Evolutionary conservation across 176 grass and related monocot species (phyloP), one percentile per base, ranked within the genome.

Genomic region (Eremochloa ophiuroides): DNA sequence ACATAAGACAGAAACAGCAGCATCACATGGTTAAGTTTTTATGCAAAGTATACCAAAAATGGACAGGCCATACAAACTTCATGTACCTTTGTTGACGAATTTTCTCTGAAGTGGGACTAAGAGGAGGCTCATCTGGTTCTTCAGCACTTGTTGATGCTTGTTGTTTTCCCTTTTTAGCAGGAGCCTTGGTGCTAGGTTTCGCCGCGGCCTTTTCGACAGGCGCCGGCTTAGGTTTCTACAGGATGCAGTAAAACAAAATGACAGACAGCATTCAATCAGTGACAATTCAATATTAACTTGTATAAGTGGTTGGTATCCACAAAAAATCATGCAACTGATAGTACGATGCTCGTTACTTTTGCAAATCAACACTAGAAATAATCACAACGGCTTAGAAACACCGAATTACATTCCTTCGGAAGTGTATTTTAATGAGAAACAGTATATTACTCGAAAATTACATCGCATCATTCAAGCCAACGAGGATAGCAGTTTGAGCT

Each of bases 81-180:
- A 35, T 48, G 48, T 92, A 96, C 93, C 93, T 91, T 84, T 96
- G 93, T 79, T 96, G 90, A 16, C 88, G 93, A 81, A 96, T 85
- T 90, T 96, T 96, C 85, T 96, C 88, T 61, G 83, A 82, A 90
- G 82, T 60, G 56, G 90, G 93, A 65, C 92, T 91, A 16, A 82
- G 83, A 39, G 88, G 85, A 74, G 80, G 83, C 55, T 91, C 93
- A 43, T 86, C 62, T 62, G 82, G 69, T 66, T 77, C 83, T 78
- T 88, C 80, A 66, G 79, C 62, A 41, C 85, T 85, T 5, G 86
- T 91, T 70, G 82, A 67, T 75, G 91, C 91, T 75, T 84, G 79
- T 40, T 96, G 82, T 59, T 96, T 96, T 68, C 85, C 90, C 56
- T 93, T 96, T 75, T 93, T 96, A 6, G 76, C 82, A 76, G 88